Evolutionary conservation across 2,329 filamentous ascomycete genomes (phyloP).

Genomic region (Talaromyces atroroseus): DNA sequence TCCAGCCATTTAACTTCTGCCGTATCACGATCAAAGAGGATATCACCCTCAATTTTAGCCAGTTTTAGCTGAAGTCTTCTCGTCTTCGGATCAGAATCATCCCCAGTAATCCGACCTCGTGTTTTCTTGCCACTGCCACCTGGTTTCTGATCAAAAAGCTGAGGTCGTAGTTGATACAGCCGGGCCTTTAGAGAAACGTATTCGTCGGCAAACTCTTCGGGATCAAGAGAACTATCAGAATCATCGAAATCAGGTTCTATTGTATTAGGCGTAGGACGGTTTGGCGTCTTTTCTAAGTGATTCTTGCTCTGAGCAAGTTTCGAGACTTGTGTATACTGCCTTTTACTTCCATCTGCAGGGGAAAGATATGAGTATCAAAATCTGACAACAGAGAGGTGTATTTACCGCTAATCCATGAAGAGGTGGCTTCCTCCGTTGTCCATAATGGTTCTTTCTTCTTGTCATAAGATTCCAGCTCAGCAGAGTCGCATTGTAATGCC

Average conservation of each 20-base stretch:
- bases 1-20: conserved; percentile 63
- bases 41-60: conserved; percentile 68
- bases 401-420: conserved; percentile 35
- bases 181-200: conserved; percentile 71
- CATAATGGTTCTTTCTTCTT: conserved; percentile 29
- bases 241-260: conserved; percentile 27
- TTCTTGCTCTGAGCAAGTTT: conserved; percentile 19
- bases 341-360: conserved; percentile 25
- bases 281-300: conserved; percentile 23
- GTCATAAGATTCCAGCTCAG: conserved; percentile 69
- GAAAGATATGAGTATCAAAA: conserved; percentile 21
- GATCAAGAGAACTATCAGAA: conserved; percentile 64
- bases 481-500: conserved; percentile 64
- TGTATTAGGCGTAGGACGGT: conserved; percentile 22
- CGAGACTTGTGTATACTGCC: conserved; percentile 23
- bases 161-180: conserved; percentile 58
- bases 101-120: conserved; percentile 19
- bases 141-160: conserved; percentile 42
- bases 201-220: conserved; percentile 66
- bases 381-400: not conserved
- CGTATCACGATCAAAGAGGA: conserved; percentile 64
- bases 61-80: conserved; percentile 69
- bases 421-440: conserved; percentile 27
- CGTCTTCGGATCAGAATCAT: conserved; percentile 42
- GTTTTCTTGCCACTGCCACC: conserved; percentile 34